A percentile compares a stretch with the other conserved stretches of the same genome.
Conservation (phyloP, 75 land plant species). For the Picea glauca region DNA sequence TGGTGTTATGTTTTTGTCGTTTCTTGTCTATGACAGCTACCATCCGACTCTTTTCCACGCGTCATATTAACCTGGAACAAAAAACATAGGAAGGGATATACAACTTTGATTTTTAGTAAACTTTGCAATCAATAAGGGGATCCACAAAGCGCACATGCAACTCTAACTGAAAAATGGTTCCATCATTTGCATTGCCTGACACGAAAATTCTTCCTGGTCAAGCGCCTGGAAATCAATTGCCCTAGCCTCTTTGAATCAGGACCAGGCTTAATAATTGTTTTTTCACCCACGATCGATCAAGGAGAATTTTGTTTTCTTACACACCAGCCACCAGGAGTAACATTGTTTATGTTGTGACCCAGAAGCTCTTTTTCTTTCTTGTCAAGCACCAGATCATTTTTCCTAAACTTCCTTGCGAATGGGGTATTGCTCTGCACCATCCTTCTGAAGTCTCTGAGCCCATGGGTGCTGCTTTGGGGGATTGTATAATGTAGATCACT, state of each 20-base stretch:
- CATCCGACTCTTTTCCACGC: too few relatives aligned
- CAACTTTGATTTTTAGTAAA: too few relatives aligned
- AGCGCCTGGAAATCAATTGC: not conserved
- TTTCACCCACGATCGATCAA: conserved; percentile 18
- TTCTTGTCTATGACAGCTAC: too few relatives aligned
- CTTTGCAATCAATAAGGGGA: too few relatives aligned
- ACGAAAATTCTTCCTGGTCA: too few relatives aligned
- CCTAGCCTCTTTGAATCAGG: conserved; percentile 20
- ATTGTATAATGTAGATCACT: conserved; percentile 81
- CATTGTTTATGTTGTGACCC: conserved; percentile 21
- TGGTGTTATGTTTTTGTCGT: too few relatives aligned
- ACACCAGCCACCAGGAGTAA: conserved; percentile 52
- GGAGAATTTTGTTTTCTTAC: conserved; percentile 16
- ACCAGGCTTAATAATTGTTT: conserved; percentile 19
- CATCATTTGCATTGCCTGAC: too few relatives aligned
- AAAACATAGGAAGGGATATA: too few relatives aligned
- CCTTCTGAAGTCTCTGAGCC: conserved; percentile 45
- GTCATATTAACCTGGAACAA: too few relatives aligned
- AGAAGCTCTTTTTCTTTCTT: conserved; percentile 38
- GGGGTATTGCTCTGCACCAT: conserved; percentile 59
- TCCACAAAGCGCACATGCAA: too few relatives aligned
- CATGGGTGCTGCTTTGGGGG: conserved; percentile 97
- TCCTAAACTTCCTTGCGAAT: conserved; percentile 39
- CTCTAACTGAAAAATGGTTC: too few relatives aligned
- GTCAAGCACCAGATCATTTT: conserved; percentile 34